Evolutionary conservation across 164 flowering plant species (phyloP).

Genomic region (Magnolia kwangsiensis): DNA sequence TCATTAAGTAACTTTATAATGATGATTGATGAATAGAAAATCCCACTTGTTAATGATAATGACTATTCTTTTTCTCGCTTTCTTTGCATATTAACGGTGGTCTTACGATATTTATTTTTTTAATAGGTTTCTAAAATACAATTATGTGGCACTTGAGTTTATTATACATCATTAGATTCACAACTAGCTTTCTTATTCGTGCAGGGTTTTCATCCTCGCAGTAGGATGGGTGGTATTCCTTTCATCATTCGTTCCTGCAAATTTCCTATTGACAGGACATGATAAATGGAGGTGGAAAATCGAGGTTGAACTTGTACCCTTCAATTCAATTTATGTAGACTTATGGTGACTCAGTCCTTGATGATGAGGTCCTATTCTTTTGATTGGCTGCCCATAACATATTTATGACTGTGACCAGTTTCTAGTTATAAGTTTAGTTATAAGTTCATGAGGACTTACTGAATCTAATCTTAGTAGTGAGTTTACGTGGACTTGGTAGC

Average conservation of each 20-base stretch:
- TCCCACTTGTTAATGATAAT: too few species aligned
- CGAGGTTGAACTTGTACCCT: slow-evolving; percentile 49
- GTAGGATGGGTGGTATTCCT: slow-evolving; percentile 91
- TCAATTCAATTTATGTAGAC: neutral
- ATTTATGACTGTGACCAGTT: neutral
- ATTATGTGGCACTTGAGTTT: too few species aligned
- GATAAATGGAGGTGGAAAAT: slow-evolving; percentile 66
- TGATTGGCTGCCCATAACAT: neutral
- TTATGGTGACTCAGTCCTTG: neutral
- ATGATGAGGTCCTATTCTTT: neutral
- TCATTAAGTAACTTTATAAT: too few species aligned
- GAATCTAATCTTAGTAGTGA: neutral
- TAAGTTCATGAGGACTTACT: neutral
- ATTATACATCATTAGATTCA: too few species aligned
- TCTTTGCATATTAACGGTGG: too few species aligned
- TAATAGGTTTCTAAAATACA: too few species aligned
- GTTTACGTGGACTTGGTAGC: neutral
- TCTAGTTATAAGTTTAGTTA: too few species aligned
- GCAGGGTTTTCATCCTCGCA: slow-evolving; percentile 73
- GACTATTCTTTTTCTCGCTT: too few species aligned
- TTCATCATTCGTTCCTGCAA: slow-evolving; percentile 72
- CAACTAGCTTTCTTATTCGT: neutral
- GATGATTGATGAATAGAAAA: too few species aligned
- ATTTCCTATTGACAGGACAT: slow-evolving; percentile 62
- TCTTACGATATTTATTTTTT: too few species aligned